Evolutionary conservation across 164 flowering plant genomes (phyloP).

Genomic region (Stephania cephalantha): DNA sequence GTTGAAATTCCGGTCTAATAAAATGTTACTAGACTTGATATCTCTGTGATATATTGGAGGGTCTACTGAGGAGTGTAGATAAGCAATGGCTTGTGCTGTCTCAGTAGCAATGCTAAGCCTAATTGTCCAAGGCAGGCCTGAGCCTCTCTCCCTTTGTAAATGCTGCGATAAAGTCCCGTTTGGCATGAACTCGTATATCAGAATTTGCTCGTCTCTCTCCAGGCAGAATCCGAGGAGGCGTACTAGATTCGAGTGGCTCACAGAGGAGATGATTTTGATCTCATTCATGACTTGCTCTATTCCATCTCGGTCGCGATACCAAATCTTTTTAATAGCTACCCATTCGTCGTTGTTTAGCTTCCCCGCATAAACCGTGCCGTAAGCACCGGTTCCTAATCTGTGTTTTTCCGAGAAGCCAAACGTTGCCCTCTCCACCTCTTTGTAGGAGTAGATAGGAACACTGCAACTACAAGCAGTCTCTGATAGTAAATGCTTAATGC

Average conservation of each 20-base stretch:
- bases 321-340: conserved; percentile 78
- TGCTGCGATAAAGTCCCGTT: conserved; percentile 84
- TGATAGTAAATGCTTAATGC: conserved; percentile 29
- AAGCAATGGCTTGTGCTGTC: conserved; percentile 77
- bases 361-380: conserved; percentile 81
- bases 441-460: conserved; percentile 59
- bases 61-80: conserved; percentile 60
- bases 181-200: conserved; percentile 89
- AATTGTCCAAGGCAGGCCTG: conserved; percentile 57
- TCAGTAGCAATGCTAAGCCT: conserved; percentile 70
- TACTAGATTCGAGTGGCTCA: conserved; percentile 75
- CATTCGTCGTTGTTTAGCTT: conserved; percentile 47
- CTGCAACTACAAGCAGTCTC: conserved; percentile 41
- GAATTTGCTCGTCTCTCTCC: conserved; percentile 63
- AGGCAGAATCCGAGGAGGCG: conserved; percentile 76
- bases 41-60: conserved; percentile 91
- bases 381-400: conserved; percentile 75
- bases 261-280: conserved; percentile 69
- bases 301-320: conserved; percentile 46
- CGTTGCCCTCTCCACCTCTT: conserved; percentile 77
- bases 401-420: conserved; percentile 55
- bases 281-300: conserved; percentile 73
- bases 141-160: conserved; percentile 52
- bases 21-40: conserved; percentile 87
- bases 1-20: conserved; percentile 50